Evolutionary conservation across 2,329 filamentous ascomycete species (phyloP), one percentile per base, ranked within the genome.

Genomic region (Ceratocystis smalleyi): DNA sequence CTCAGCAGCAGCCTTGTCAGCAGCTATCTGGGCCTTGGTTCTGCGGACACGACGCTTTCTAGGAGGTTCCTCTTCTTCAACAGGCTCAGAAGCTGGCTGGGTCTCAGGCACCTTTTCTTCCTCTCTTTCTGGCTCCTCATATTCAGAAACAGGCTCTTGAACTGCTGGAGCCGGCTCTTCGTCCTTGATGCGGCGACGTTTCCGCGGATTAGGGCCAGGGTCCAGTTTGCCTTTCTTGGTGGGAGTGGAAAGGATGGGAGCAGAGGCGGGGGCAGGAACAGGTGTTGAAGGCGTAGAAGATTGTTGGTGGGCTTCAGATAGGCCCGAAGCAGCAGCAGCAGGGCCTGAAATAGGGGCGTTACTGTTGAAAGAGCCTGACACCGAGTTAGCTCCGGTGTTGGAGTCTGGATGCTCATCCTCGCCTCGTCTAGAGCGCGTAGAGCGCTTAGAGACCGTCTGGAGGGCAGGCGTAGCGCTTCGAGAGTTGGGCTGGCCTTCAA

Each of bases 391-490:
- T 3, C 65, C 59, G 1, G 72, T 69, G 6, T 73, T 72, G 27
- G 69, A 69, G 27, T 72, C 71, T 22, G 65, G 69, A 47, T 70
- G 72, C 63, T 69, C 71, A 40, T 70, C 72, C 64, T 70, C 73
- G 30, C 73, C 72, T 32, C 73, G 70, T 27, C 73, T 72, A 45
- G 70, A 70, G n/a, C 65, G 65, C 12, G 62, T 63, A 3, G 51
- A 35, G 3, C 65, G 61, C 43, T 64, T 66, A 17, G 55, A 32
- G 5, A 27, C 40, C 5, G 72, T 69, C 2, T 71, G 69, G 5
- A 69, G 73, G 6, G 71, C 75, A 1, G 81, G 81, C 12, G 80
- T 83, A 2, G 77, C 77, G 65, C 78, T 76, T 67, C 81, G 77
- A 68, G 80, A 82, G 17, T 61, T 45, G 8, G 43, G 79, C 77